These are phyloP conservation scores for Backusella tarrabulga DNA, from an alignment of 192 early-diverging fungal species.

Conservation along the genomic window DNA sequence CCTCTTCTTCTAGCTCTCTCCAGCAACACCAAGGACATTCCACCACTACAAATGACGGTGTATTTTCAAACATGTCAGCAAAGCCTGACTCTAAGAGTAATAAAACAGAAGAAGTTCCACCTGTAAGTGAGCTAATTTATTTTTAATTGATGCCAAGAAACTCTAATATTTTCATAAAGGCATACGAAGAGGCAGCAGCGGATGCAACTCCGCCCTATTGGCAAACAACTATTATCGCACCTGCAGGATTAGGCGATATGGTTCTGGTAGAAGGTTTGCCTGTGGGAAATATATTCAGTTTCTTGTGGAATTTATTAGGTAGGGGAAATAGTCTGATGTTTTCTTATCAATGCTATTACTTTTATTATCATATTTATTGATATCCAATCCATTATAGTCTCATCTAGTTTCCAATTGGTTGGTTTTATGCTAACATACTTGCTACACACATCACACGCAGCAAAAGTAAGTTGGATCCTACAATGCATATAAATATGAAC, in stretches of 20 bases:
- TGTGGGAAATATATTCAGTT: constrained; percentile 72
- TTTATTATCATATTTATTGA: background rate
- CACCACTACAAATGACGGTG: constrained; percentile 39
- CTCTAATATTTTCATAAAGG: constrained; percentile 14
- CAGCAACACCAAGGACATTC: background rate
- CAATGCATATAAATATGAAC: background rate
- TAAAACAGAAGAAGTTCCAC: constrained; percentile 40
- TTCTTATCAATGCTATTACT: background rate
- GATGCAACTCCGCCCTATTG: constrained; percentile 65
- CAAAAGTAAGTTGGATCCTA: constrained; percentile 41
- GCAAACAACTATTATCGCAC: constrained; percentile 69
- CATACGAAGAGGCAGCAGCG: constrained; percentile 73
- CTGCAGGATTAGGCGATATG: constrained; percentile 70
- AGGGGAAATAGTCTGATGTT: background rate
- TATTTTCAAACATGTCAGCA: constrained; percentile 50
- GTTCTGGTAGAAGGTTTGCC: constrained; percentile 87
- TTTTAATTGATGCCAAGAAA: background rate
- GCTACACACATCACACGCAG: constrained; percentile 84
- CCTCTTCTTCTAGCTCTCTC: background rate
- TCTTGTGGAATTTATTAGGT: constrained; percentile 74
- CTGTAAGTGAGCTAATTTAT: constrained; percentile 28
- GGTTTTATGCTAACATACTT: constrained; percentile 89
- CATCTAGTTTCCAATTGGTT: constrained; percentile 70
- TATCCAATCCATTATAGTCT: constrained; percentile 38
- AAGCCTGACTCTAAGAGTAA: constrained; percentile 43